A percentile compares a stretch with the other conserved stretches of the same genome.
Conservation (phyloP, 345 rosid genomes). For the Iberis pinnata region DNA sequence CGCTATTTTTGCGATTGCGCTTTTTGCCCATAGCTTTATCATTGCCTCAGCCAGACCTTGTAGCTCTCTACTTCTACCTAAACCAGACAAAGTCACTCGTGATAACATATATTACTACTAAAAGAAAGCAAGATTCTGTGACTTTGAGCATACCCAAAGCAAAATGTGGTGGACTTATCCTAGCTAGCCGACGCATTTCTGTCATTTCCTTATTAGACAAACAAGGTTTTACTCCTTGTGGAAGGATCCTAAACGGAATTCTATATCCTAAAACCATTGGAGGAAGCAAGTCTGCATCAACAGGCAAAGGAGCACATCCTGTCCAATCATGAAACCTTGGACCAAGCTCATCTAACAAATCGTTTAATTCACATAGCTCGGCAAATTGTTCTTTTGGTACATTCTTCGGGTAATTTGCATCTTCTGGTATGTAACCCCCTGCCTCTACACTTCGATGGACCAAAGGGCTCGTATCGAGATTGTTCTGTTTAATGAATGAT, state of each 20-base stretch:
- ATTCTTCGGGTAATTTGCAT: slow-evolving; percentile 37
- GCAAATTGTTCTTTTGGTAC: slow-evolving; percentile 49
- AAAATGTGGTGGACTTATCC: slow-evolving; percentile 76
- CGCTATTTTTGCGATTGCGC: slow-evolving; percentile 84
- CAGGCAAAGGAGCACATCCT: slow-evolving; percentile 84
- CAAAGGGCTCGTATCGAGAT: slow-evolving; percentile 21
- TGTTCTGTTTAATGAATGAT: slow-evolving; percentile 41
- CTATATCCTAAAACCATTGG: slow-evolving; percentile 55
- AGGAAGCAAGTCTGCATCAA: slow-evolving; percentile 89
- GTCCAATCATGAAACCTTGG: slow-evolving; percentile 86
- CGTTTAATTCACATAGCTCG: slow-evolving; percentile 52
- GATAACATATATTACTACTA: slow-evolving; percentile 8
- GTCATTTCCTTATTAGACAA: slow-evolving; percentile 59
- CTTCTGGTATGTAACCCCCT: slow-evolving; percentile 29
- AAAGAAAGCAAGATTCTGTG: not conserved
- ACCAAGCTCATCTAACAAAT: slow-evolving; percentile 72
- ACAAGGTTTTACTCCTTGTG: slow-evolving; percentile 52
- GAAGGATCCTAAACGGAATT: slow-evolving; percentile 70
- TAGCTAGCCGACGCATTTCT: slow-evolving; percentile 56
- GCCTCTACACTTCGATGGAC: slow-evolving; percentile 10
- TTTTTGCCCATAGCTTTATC: slow-evolving; percentile 77
- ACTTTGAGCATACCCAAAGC: slow-evolving; percentile 52
- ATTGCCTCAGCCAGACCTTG: slow-evolving; percentile 87
- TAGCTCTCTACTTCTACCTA: slow-evolving; percentile 78
- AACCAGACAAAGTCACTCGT: slow-evolving; percentile 17